Evolutionary conservation across 2,329 filamentous ascomycete species (phyloP), one percentile per base, ranked within the genome.

Genomic region (Aspergillus fructus): DNA sequence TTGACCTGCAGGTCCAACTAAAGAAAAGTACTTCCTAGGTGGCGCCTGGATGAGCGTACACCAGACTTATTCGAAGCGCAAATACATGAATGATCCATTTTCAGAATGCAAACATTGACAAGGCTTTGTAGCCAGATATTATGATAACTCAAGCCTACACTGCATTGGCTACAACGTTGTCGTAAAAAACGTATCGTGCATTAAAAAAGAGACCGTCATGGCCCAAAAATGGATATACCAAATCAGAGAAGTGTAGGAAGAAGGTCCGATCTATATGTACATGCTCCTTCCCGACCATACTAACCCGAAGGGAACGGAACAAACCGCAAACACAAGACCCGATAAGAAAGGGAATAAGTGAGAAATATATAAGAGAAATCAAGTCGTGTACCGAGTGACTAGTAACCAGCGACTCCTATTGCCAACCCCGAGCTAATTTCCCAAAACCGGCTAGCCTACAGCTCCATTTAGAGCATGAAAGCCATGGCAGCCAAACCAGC

Each of bases 401-500:
- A 27, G 23, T 12, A 17, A 34, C 27, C 15, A 19, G 48, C 34
- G 24, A 49, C 9, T 41, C 17, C 34, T 5, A 51, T 51, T 21
- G 27, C 23, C 12, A 42, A 33, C 23, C 17, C 39, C 9, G 8
- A 12, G 48, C 45, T 30, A 42, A 17, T 11, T 42, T 15, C 9
- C 45, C 8, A 17, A 47, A 30, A 30, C 27, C 3, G 27, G 8
- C 17, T 7, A 41, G 21, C 8, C 17, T n/a, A 48, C 17, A 48
- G 47, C 12, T 33, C 19, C 19, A 2, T 49, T 64, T 71, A 76
- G 42, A 74, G 62, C 60, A 76, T 53, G n/a, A 70, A 54, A 27
- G 67, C 55, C 21, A 54, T 69, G 42, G 70, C 61, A 45, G 68
- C 71, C 39, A 70, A 49, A 3, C 62, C 70, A 61, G 69, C 72